Evolutionary conservation across 208 protist genomes (phyloP).

Genomic region (Trypanosoma scelopori): DNA sequence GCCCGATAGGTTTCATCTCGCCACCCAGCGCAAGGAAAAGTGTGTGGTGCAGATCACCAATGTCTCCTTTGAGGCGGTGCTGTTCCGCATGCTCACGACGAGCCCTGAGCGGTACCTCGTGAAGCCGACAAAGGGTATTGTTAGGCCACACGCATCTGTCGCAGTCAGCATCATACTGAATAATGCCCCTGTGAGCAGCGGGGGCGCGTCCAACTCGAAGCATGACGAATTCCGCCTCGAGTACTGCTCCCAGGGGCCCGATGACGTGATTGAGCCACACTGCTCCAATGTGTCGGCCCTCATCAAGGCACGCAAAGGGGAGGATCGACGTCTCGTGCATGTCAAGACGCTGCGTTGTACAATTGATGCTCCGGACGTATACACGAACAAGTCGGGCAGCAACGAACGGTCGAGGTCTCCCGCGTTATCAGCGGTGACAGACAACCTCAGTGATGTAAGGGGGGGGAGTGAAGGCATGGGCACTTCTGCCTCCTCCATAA

Average conservation of each 20-base stretch:
- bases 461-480: not conserved
- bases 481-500: not conserved
- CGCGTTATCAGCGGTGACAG: not conserved
- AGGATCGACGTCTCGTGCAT: slow-evolving; percentile 37
- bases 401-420: not conserved
- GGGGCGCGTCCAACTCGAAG: slow-evolving; percentile 14
- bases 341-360: slow-evolving; percentile 54
- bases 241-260: slow-evolving; percentile 49
- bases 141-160: slow-evolving; percentile 56
- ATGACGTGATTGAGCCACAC: slow-evolving; percentile 64
- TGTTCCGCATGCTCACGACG: slow-evolving; percentile 77
- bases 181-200: slow-evolving; percentile 19
- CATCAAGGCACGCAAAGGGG: slow-evolving; percentile 67
- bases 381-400: not conserved
- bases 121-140: slow-evolving; percentile 75
- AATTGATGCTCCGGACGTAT: slow-evolving; percentile 29
- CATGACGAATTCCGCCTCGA: slow-evolving; percentile 81
- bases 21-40: slow-evolving; percentile 53
- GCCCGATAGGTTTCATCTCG: slow-evolving; percentile 51
- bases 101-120: slow-evolving; percentile 69
- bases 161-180: slow-evolving; percentile 68
- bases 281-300: slow-evolving; percentile 58
- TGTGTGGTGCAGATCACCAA: slow-evolving; percentile 78
- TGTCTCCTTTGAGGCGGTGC: slow-evolving; percentile 65
- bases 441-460: not conserved